phyloP scores from a whole-genome alignment of 805 yeast genomes.

The Yarrowia keelungensis region DNA sequence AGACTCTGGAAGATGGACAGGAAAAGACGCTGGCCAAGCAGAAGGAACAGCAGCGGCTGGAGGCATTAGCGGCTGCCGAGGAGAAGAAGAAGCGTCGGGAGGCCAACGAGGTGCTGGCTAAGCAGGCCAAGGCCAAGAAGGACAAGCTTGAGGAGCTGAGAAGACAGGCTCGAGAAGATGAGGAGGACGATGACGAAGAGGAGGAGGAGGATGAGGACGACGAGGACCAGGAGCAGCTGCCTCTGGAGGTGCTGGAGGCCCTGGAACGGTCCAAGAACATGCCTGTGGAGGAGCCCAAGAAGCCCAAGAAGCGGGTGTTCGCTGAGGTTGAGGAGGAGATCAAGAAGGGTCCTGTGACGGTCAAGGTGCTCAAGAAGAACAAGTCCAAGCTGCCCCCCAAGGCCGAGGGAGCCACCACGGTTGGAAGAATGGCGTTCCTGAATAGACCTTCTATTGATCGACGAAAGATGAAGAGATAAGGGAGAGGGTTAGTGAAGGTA shows the following conservation, averaged over 20 bases:
- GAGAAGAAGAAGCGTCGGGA: constrained; percentile 47
- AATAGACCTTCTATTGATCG: constrained; percentile 40
- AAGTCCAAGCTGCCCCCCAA: constrained; percentile 47
- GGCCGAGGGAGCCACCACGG: constrained; percentile 39
- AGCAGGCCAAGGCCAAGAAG: constrained; percentile 42
- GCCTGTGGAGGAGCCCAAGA: constrained; percentile 41
- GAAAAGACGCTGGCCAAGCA: constrained; percentile 33
- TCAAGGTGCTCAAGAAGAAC: constrained; percentile 43
- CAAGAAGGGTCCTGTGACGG: constrained; percentile 46
- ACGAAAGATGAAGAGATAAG: constrained; percentile 38
- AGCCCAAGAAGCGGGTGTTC: constrained; percentile 38
- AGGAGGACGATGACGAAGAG: constrained; percentile 42
- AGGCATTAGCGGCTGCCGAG: constrained; percentile 38
- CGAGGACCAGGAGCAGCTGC: constrained; percentile 39
- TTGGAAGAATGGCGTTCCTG: constrained; percentile 46
- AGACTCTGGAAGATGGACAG: constrained; percentile 44
- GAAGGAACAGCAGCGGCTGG: constrained; percentile 36
- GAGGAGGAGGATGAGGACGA: constrained; percentile 38
- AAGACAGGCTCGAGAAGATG: constrained; percentile 42
- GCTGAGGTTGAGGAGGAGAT: constrained; percentile 37
- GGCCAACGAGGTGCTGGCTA: constrained; percentile 44
- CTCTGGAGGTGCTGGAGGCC: constrained; percentile 39
- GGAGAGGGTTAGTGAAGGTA: not conserved
- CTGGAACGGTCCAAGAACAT: constrained; percentile 33
- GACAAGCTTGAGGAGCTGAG: constrained; percentile 39